phyloP scores from a whole-genome alignment of 495 filamentous ascomycete species.

The Chaetomium fimeti region DNA sequence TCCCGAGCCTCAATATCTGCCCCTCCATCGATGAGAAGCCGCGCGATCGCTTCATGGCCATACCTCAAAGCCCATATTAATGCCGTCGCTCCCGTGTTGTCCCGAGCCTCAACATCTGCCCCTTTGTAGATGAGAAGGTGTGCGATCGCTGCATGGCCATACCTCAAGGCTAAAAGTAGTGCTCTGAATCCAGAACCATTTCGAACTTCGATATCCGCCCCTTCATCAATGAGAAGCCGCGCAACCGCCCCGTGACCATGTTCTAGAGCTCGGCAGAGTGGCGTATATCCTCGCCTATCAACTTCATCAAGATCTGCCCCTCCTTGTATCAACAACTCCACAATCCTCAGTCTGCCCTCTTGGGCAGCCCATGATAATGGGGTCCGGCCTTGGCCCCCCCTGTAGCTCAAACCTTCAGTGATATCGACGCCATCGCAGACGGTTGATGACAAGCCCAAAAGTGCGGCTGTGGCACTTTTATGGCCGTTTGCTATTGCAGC shows the following conservation, averaged over 20 bases:
- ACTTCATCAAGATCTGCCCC: conserved; percentile 10
- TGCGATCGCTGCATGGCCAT: too few relatives aligned
- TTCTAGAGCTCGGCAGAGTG: neutral
- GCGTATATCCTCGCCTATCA: conserved; percentile 6
- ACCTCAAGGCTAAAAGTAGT: too few relatives aligned
- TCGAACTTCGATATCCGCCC: conserved; percentile 8
- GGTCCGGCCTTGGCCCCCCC: conserved; percentile 4
- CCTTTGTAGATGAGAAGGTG: too few relatives aligned
- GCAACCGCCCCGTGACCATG: conserved; percentile 9
- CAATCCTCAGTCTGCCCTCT: neutral
- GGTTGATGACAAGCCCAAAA: conserved; percentile 12
- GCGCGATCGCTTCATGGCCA: neutral
- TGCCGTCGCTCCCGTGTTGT: too few relatives aligned
- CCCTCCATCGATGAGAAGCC: neutral
- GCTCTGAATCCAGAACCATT: too few relatives aligned
- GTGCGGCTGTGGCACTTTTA: conserved; percentile 17
- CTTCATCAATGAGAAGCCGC: conserved; percentile 16
- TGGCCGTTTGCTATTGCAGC: neutral
- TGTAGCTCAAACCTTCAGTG: conserved; percentile 15
- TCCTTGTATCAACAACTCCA: conserved; percentile 13
- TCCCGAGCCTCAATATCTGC: neutral
- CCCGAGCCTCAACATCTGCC: too few relatives aligned
- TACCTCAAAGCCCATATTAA: too few relatives aligned
- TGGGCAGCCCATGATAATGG: conserved; percentile 19
- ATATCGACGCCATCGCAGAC: conserved; percentile 15